phyloP scores from a whole-genome alignment of 2,329 filamentous ascomycete genomes.

The Pseudogymnoascus sp. region DNA sequence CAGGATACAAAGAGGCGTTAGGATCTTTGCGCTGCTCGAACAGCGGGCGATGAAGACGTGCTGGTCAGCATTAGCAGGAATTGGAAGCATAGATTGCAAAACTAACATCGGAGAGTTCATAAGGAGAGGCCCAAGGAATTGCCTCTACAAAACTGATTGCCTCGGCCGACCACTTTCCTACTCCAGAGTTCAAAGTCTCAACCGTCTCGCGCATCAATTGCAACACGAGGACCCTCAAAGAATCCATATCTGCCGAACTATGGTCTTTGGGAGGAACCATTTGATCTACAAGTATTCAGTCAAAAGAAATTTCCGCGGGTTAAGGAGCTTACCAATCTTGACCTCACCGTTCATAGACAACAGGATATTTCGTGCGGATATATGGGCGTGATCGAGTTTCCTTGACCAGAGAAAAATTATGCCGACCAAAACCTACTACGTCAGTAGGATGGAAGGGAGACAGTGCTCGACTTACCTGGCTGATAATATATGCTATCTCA shows the following conservation, averaged over 20 bases:
- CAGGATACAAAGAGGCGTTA: slow-evolving; percentile 6
- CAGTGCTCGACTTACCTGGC: slow-evolving; percentile 1
- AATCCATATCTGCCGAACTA: too few relatives aligned
- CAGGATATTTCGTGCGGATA: background rate
- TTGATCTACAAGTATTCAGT: background rate
- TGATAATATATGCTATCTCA: slow-evolving; percentile 8
- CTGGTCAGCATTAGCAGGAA: slow-evolving; percentile 10
- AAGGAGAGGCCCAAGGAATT: slow-evolving; percentile 9
- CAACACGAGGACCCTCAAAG: too few relatives aligned
- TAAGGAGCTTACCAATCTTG: background rate
- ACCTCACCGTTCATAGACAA: background rate
- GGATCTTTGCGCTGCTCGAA: slow-evolving; percentile 8
- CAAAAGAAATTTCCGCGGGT: background rate
- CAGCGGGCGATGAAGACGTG: slow-evolving; percentile 10
- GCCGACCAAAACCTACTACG: background rate
- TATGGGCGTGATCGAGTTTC: background rate
- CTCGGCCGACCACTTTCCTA: too few relatives aligned
- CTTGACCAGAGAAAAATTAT: background rate
- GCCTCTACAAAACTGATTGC: background rate
- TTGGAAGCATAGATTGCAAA: background rate
- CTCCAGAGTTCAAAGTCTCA: too few relatives aligned
- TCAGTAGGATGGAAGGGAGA: background rate
- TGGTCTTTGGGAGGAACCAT: too few relatives aligned
- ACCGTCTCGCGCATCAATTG: too few relatives aligned
- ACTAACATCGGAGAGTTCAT: slow-evolving; percentile 14